phyloP scores from a whole-genome alignment of 1,284 basidiomycete species.

The Agroathelia rolfsii region DNA sequence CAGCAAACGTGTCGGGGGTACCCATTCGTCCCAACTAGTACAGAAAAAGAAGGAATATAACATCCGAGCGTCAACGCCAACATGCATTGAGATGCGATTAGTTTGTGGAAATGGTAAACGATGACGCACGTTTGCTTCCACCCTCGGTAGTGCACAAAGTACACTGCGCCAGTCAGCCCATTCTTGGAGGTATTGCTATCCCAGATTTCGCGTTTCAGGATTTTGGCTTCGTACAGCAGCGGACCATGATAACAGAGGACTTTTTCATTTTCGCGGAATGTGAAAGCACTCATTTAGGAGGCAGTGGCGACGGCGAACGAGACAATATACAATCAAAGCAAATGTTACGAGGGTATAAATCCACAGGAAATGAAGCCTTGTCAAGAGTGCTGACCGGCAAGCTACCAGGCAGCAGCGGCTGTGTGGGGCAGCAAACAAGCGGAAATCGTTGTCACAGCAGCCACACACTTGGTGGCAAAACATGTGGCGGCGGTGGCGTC shows the following conservation, averaged over 20 bases:
- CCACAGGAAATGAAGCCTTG: no score
- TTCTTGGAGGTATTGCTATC: constrained; percentile 61
- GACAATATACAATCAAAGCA: no score
- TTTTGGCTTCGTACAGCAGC: constrained; percentile 90
- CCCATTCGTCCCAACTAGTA: constrained; percentile 96
- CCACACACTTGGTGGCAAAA: no score
- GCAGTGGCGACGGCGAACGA: no score
- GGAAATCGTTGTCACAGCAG: no score
- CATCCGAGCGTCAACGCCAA: constrained; percentile 1
- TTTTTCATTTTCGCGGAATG: constrained; percentile 56
- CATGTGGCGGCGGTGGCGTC: no score
- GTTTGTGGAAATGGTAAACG: constrained; percentile 3
- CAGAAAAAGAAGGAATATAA: constrained; percentile 2
- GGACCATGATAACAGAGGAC: constrained; percentile 93
- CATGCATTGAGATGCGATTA: constrained; percentile 5
- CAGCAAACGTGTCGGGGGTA: constrained; percentile 72
- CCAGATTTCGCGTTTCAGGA: constrained; percentile 76
- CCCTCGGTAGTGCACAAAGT: constrained; percentile 97
- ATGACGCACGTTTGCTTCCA: constrained; percentile 94
- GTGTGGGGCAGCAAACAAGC: no score
- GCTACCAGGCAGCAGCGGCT: no score
- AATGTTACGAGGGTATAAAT: no score
- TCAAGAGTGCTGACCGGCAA: no score
- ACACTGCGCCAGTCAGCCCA: constrained; percentile 71
- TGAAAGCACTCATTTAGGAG: no score